Evolutionary conservation across 129 eudicot genomes (phyloP).

Genomic region (Flaveria trinervia): DNA sequence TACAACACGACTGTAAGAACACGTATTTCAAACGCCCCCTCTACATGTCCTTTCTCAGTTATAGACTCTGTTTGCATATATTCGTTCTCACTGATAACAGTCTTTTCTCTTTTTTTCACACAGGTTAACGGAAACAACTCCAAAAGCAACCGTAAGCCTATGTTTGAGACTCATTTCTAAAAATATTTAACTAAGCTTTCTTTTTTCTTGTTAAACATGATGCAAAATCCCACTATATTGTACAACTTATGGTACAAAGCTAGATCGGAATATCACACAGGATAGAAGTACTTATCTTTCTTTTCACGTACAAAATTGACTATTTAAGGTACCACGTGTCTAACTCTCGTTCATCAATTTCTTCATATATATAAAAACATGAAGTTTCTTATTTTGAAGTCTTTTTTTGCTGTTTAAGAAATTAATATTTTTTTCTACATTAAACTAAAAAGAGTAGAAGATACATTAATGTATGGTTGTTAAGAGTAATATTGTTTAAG

Average conservation of each 20-base stretch:
- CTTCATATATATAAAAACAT: background rate
- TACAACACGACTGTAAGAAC: too few species aligned
- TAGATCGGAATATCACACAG: background rate
- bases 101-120: too few species aligned
- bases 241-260: background rate
- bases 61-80: too few species aligned
- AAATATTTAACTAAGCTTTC: background rate
- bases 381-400: background rate
- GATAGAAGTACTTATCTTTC: background rate
- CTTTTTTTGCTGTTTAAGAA: background rate
- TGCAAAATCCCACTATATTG: background rate
- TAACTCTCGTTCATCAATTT: background rate
- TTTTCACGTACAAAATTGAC: background rate
- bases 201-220: background rate
- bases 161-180: background rate
- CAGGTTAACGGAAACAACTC: too few species aligned
- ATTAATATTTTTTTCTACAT: background rate
- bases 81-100: too few species aligned
- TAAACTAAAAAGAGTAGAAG: background rate
- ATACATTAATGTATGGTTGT: too few species aligned
- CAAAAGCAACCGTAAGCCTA: background rate
- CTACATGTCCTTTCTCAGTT: too few species aligned
- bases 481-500: background rate
- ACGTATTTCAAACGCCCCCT: too few species aligned
- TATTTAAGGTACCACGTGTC: background rate